Base-by-base conservation (phyloP, 805 yeast genomes). In the Yueomyces sp. region DNA sequence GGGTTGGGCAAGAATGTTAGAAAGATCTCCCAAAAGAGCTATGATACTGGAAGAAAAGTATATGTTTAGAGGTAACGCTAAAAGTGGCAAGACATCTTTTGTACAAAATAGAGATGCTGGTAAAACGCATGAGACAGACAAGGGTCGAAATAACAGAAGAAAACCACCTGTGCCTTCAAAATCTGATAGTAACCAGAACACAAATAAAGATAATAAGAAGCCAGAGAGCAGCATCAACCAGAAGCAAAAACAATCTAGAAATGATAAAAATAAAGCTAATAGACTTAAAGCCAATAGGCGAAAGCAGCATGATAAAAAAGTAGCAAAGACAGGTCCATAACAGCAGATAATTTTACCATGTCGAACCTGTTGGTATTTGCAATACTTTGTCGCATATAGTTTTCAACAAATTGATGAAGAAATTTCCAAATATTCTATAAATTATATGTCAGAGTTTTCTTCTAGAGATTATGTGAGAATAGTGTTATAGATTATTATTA, bases 1-100 rank as follows among this genome's bases (percentile, higher is more conserved):
- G 67, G 95, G 95, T 0, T 90, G 96, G 96, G 81, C 81, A 1
- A 65, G 82, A 44, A 81, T 83, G 81, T 57, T 87, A 26, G 70
- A 75, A 42, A 74, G 74, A 52, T 74, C 78, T 38, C 86, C 92
- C 1, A 67, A 68, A 39, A 68, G 83, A 45, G 79, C 74, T 49
- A 72, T 73, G 51, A 46, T 76, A 2, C 57, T 84, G 45, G 94
- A 84, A 52, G 81, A 79, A 42, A 72, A 72, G 48, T 78, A 66
- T 51, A 65, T 76, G 66, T 70, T 72, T 46, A 64, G 58, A 48
- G 77, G 76, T 2, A 65, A 65, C 45, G 39, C 44, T 3, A 59
- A 50, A 43, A 49, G 55, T 9, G 62, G 51, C 36, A 65, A 56
- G 49, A 56, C 52, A 43, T 57, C 55, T 36, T 62, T 54, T 50